Percentiles rank a stretch among this genome's conserved stretches.
Conservation (phyloP, 2,329 filamentous ascomycete species). For the Furcasterigmium furcatum region DNA sequence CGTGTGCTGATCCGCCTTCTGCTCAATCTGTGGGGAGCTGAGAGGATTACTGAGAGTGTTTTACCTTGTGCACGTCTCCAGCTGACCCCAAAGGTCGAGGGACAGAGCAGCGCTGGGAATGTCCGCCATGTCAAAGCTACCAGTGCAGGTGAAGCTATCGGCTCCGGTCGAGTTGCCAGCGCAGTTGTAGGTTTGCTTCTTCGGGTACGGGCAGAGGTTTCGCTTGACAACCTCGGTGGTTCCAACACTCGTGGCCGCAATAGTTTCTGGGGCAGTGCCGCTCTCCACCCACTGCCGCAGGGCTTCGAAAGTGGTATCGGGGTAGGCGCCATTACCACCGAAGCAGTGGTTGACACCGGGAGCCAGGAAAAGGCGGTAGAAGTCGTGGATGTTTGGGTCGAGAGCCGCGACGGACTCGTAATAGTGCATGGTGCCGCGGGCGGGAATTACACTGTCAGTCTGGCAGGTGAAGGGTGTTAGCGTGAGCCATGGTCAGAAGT, state of each 20-base stretch:
- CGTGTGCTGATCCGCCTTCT: no score
- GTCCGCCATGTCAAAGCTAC: neutral
- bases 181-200: neutral
- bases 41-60: no score
- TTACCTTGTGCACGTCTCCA: neutral
- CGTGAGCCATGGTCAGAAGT: neutral
- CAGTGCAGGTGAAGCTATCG: neutral
- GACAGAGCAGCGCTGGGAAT: neutral
- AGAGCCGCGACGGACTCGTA: slow-evolving; percentile 17
- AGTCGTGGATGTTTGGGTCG: slow-evolving; percentile 17
- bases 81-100: neutral
- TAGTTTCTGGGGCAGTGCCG: slow-evolving; percentile 18
- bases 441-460: slow-evolving; percentile 14
- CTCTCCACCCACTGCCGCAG: slow-evolving; percentile 26
- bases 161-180: neutral
- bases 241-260: slow-evolving; percentile 6
- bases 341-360: slow-evolving; percentile 28
- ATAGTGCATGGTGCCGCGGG: slow-evolving; percentile 17
- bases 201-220: slow-evolving; percentile 2
- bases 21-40: no score
- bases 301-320: slow-evolving; percentile 17
- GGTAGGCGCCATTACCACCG: slow-evolving; percentile 21
- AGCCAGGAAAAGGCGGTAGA: slow-evolving; percentile 27
- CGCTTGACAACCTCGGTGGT: neutral
- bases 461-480: slow-evolving; percentile 18